Percentiles rank a stretch among this genome's conserved stretches.
Evolutionary conservation across 2,329 filamentous ascomycete genomes (phyloP).

Genomic region (Colletotrichum scovillei): DNA sequence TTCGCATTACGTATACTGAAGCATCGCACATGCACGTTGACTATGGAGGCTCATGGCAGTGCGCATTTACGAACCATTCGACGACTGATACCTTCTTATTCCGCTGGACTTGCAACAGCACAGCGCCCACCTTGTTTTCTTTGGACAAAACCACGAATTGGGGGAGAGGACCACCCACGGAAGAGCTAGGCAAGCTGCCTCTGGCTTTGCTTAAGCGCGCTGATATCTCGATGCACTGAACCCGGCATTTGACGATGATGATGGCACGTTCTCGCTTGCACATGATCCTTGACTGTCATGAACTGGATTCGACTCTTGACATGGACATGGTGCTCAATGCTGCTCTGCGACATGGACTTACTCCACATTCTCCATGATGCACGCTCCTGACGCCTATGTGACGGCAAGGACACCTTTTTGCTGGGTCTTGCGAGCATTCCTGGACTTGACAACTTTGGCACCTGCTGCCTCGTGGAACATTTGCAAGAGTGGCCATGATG

Average conservation of each 20-base stretch:
- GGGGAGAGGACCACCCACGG: neutral
- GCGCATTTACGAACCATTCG: conserved; percentile 14
- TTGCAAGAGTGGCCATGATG: conserved; percentile 12
- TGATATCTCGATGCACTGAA: conserved; percentile 34
- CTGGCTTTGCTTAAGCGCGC: conserved; percentile 14
- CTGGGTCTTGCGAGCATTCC: conserved; percentile 8
- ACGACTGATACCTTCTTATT: conserved; percentile 28
- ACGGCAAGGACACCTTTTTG: conserved; percentile 14
- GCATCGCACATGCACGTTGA: conserved; percentile 33
- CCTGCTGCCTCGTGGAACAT: conserved; percentile 2
- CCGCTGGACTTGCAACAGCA: conserved; percentile 29
- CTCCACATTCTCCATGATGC: conserved; percentile 27
- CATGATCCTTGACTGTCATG: conserved; percentile 35
- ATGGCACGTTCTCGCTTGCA: conserved; percentile 33
- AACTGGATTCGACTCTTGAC: conserved; percentile 26
- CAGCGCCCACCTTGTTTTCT: conserved; percentile 26
- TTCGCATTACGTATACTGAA: conserved; percentile 35
- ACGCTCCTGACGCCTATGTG: conserved; percentile 27
- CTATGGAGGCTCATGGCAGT: conserved; percentile 17
- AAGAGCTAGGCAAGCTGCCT: conserved; percentile 14
- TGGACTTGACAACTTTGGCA: neutral
- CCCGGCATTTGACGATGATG: conserved; percentile 35
- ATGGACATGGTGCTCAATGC: conserved; percentile 33
- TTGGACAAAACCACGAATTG: conserved; percentile 25
- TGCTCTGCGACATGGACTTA: conserved; percentile 23